A percentile compares a stretch with the other conserved stretches of the same genome.
These are phyloP conservation scores for Scheffersomyces ergatensis DNA, from an alignment of 805 yeast genomes.

Conservation along the genomic window DNA sequence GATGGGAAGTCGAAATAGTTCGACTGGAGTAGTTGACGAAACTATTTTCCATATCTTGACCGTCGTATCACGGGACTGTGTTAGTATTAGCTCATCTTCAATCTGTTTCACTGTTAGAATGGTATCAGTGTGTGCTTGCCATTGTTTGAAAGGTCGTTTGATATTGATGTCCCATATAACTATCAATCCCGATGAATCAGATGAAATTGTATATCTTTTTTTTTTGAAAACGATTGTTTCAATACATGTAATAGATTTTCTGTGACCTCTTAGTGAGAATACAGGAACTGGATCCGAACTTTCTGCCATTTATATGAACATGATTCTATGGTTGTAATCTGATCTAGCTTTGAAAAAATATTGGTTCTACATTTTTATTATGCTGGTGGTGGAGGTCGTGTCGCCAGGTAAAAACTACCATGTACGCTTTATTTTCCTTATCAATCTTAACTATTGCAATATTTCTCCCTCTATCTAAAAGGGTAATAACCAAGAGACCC, in stretches of 20 bases:
- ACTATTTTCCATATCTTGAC: conserved; percentile 44
- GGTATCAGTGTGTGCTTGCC: conserved; percentile 58
- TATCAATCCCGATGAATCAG: conserved; percentile 44
- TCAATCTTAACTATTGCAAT: too few species aligned
- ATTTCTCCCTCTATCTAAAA: too few species aligned
- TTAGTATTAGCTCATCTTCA: conserved; percentile 32
- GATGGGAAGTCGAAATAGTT: conserved; percentile 53
- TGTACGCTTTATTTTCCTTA: too few species aligned
- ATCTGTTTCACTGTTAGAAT: conserved; percentile 45
- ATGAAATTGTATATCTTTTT: neutral
- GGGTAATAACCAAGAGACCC: too few species aligned
- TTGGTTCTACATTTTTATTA: too few species aligned
- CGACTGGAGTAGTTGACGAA: neutral
- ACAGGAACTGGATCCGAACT: neutral
- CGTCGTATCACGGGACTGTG: conserved; percentile 69
- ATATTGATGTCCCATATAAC: conserved; percentile 63
- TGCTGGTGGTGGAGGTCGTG: too few species aligned
- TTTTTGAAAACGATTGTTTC: neutral
- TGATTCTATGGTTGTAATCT: too few species aligned
- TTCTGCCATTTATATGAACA: neutral
- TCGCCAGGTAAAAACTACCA: too few species aligned
- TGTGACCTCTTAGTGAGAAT: neutral
- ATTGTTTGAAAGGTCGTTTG: conserved; percentile 53
- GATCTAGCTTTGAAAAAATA: too few species aligned
- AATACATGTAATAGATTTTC: neutral